Percentiles rank a stretch among this genome's conserved stretches.
Conservation (phyloP, 2,329 filamentous ascomycete species). For the Hypoxylon sp. region DNA sequence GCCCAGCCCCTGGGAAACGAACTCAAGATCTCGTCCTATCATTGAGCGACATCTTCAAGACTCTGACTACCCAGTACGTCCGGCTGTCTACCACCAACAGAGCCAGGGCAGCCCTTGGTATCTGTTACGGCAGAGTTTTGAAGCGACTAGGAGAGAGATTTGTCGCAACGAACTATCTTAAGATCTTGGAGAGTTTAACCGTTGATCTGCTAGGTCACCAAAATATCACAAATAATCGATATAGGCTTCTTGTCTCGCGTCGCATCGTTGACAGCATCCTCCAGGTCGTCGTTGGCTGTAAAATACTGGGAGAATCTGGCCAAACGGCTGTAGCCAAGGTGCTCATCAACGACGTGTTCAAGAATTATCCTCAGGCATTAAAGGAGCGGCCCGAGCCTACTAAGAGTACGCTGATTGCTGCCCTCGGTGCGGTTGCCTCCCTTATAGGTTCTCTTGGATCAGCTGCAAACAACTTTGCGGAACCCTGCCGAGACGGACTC, state of each 20-base stretch:
- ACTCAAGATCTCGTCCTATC: constrained; percentile 76
- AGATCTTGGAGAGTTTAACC: constrained; percentile 82
- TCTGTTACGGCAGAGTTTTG: constrained; percentile 86
- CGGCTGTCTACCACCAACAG: constrained; percentile 80
- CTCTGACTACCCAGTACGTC: constrained; percentile 82
- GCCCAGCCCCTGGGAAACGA: constrained; percentile 75
- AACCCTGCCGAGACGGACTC: constrained; percentile 83
- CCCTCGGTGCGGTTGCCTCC: constrained; percentile 80
- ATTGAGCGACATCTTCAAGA: constrained; percentile 78
- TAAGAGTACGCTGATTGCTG: constrained; percentile 82
- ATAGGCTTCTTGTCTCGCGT: constrained; percentile 83
- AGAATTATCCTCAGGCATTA: constrained; percentile 90
- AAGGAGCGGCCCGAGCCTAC: constrained; percentile 88
- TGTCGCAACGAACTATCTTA: constrained; percentile 83
- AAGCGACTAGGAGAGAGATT: constrained; percentile 79
- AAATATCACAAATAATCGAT: constrained; percentile 82
- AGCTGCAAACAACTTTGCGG: constrained; percentile 79
- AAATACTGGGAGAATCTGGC: constrained; percentile 87
- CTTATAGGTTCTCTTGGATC: constrained; percentile 83
- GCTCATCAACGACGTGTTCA: constrained; percentile 86
- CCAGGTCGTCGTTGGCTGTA: constrained; percentile 80
- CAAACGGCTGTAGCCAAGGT: constrained; percentile 83
- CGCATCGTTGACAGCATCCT: constrained; percentile 85
- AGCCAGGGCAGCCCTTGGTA: constrained; percentile 80
- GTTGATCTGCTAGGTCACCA: constrained; percentile 79